Base-by-base conservation (phyloP, 2,329 filamentous ascomycete species). In the Phoma sp. region DNA sequence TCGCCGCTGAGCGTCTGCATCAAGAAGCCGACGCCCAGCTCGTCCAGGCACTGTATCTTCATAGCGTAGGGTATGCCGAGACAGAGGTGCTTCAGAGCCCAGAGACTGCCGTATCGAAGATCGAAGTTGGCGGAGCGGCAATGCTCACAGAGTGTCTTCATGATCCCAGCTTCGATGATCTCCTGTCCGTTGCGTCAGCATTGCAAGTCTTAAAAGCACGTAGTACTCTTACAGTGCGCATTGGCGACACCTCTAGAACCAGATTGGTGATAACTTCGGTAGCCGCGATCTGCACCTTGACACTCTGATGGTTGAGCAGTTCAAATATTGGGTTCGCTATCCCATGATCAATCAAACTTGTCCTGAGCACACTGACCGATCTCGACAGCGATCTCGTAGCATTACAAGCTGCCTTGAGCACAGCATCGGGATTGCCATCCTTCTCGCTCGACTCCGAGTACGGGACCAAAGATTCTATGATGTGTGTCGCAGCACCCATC, bases 1-100 rank as follows among this genome's bases (percentile, higher is more conserved):
- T 86, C 83, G 38, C 82, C 84, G 49, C 85, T 87, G 39, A 97
- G 90, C 21, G 95, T 82, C 55, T 88, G 87, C 58, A 94, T 84
- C 12, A 98, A 82, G 91, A 92, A 96, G 10, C 85, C 86, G 0
- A 91, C 84, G 8, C 87, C 88, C 4, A 98, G 81, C 67, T 90
- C 87, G 44, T 93, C 87, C 12, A 98, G 78, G 56, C 91, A 91
- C 43, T 85, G 83, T 67, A 89, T 88, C 76, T 95, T 96, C 62
- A 90, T 80, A 12, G 88, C 84, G 39, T 88, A 86, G 17, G 84
- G 83, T 6, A 90, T 85, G 21, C 86, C 87, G 60, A 90, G 84
- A 2, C 96, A 88, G 44, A 97, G 83, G 75, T 98, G 92, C 72
- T 98, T 98, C 54, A 99, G 79, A 6, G 92, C 92, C 94, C 95